These are phyloP conservation scores for Verbena officinalis DNA, from an alignment of 257 asterid species.

Conservation along the genomic window DNA sequence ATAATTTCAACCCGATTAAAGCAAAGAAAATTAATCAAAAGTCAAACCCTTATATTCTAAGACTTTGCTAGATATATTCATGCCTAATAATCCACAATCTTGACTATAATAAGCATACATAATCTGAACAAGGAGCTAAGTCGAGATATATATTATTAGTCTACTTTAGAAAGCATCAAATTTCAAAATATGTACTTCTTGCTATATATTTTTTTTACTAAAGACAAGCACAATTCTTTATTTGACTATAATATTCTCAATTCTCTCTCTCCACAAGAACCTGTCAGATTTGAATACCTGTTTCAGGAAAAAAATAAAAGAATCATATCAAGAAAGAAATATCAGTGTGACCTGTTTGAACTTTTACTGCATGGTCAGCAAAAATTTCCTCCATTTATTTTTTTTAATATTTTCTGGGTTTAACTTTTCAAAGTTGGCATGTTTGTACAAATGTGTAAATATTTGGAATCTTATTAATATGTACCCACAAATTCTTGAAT, in stretches of 20 bases:
- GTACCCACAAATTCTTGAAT: constrained; percentile 27
- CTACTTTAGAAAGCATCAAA: constrained; percentile 21
- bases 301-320: constrained; percentile 29
- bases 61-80: constrained; percentile 32
- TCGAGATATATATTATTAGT: constrained; percentile 8
- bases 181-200: constrained; percentile 23
- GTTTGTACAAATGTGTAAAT: constrained; percentile 13
- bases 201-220: neutral
- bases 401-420: neutral
- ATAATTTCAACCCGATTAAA: constrained; percentile 22
- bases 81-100: constrained; percentile 24
- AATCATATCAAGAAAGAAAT: constrained; percentile 31
- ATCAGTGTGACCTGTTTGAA: constrained; percentile 20
- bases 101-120: constrained; percentile 34
- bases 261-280: constrained; percentile 17
- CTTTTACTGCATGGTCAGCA: constrained; percentile 32
- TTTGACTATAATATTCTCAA: constrained; percentile 33
- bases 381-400: constrained; percentile 25
- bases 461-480: constrained; percentile 23
- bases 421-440: neutral
- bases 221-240: constrained; percentile 23
- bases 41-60: constrained; percentile 34
- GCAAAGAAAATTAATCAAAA: constrained; percentile 11
- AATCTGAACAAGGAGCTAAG: constrained; percentile 21
- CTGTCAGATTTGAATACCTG: constrained; percentile 31